Percentiles rank a stretch among this genome's conserved stretches.
Conservation (phyloP, 148 eudicot genomes). For the Diospyros kaki region DNA sequence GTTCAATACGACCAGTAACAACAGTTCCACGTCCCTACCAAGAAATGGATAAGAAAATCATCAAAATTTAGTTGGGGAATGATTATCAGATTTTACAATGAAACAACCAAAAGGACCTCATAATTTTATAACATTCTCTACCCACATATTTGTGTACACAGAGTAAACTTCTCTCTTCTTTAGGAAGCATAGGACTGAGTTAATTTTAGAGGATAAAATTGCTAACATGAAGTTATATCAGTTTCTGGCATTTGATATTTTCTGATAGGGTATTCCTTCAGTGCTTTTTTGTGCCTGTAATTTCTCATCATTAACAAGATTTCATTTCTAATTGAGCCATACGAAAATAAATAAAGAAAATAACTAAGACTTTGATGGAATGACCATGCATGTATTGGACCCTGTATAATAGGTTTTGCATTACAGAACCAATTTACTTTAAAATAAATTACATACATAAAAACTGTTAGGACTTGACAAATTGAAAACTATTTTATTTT, state of each 20-base stretch:
- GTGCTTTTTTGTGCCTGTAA: not conserved
- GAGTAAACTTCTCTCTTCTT: not conserved
- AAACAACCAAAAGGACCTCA: not conserved
- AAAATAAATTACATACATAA: not conserved
- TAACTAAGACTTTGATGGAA: no score
- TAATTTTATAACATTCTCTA: not conserved
- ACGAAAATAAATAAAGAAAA: no score
- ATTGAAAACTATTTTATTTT: no score
- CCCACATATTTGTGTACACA: not conserved
- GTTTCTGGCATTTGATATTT: not conserved
- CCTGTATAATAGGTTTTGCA: not conserved
- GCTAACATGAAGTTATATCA: not conserved
- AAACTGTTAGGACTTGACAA: no score
- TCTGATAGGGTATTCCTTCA: not conserved
- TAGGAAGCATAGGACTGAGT: not conserved
- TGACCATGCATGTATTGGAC: no score
- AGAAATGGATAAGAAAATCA: not conserved
- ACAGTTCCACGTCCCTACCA: slow-evolving; percentile 90
- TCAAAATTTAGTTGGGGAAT: no score
- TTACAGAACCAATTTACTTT: not conserved
- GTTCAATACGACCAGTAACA: slow-evolving; percentile 85
- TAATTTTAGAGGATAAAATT: not conserved
- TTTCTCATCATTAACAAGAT: not conserved
- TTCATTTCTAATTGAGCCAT: no score
- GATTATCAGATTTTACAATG: not conserved